A percentile compares a stretch with the other conserved stretches of the same genome.
Conservation (phyloP, 2,329 filamentous ascomycete genomes). For the Coniochaeta prunicola region DNA sequence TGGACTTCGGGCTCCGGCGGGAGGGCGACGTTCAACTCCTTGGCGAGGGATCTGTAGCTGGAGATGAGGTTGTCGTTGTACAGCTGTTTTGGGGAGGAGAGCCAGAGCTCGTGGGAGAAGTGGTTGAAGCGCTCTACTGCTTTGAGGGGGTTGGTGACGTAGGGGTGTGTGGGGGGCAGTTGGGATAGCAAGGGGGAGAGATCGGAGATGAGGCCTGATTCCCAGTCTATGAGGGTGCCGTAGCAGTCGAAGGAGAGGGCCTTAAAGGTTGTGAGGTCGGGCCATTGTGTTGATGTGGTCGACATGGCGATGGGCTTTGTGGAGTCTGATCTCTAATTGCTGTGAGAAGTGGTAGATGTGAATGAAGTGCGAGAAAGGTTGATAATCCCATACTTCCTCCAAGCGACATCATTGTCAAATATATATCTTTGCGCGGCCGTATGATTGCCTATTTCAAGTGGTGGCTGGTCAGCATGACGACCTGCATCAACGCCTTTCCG, state of each 20-base stretch:
- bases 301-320: neutral
- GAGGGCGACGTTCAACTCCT: conserved; percentile 27
- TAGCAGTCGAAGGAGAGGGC: conserved; percentile 70
- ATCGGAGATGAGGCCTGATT: conserved; percentile 52
- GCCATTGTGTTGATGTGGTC: neutral
- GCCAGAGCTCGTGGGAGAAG: conserved; percentile 42
- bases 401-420: neutral
- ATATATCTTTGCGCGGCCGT: neutral
- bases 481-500: neutral
- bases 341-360: neutral
- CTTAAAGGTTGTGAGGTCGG: conserved; percentile 19
- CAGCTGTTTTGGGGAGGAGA: conserved; percentile 43
- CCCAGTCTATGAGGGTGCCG: conserved; percentile 75
- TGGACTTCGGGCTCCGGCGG: conserved; percentile 29
- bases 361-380: neutral
- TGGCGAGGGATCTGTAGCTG: conserved; percentile 38
- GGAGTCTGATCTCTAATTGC: neutral
- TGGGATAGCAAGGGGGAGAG: conserved; percentile 41
- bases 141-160: conserved; percentile 30
- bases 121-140: conserved; percentile 35
- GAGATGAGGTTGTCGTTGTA: conserved; percentile 54
- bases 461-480: neutral
- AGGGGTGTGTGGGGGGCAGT: conserved; percentile 29
- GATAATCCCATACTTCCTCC: neutral
- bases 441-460: too few relatives aligned